Conservation (phyloP, 2,329 filamentous ascomycete genomes). For the Aspergillus sp. region DNA sequence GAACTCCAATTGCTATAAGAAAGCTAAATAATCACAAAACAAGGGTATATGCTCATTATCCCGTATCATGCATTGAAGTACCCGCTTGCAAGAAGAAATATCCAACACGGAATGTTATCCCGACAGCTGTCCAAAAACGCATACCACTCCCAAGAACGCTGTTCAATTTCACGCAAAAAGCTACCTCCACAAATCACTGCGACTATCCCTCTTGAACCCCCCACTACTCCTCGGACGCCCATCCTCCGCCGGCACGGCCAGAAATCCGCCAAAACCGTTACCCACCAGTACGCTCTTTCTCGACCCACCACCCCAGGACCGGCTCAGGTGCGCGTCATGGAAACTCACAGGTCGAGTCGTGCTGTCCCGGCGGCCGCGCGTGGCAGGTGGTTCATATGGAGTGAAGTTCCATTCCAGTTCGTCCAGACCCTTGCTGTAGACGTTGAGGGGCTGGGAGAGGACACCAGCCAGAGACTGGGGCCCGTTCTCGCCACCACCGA, state of each 20-base stretch:
- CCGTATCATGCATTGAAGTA: no score
- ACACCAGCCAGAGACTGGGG: slow-evolving; percentile 20
- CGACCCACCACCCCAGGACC: slow-evolving; percentile 54
- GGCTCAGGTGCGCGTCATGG: slow-evolving; percentile 42
- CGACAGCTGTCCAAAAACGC: no score
- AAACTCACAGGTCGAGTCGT: slow-evolving; percentile 41
- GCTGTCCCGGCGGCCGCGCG: slow-evolving; percentile 29
- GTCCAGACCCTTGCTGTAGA: slow-evolving; percentile 61
- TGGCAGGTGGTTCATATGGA: slow-evolving; percentile 46
- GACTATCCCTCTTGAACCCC: slow-evolving; percentile 26
- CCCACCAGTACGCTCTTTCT: slow-evolving; percentile 58
- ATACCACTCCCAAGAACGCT: no score
- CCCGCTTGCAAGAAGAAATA: no score
- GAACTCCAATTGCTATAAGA: no score
- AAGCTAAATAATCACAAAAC: no score
- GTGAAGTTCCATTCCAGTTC: slow-evolving; percentile 65
- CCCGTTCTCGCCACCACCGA: slow-evolving; percentile 33
- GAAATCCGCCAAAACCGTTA: slow-evolving; percentile 60
- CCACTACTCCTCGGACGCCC: slow-evolving; percentile 31
- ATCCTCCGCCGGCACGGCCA: slow-evolving; percentile 55
- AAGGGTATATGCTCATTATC: no score
- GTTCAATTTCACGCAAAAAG: background rate
- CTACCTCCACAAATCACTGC: slow-evolving; percentile 34
- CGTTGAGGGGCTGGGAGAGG: slow-evolving; percentile 53
- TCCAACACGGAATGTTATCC: no score